These are phyloP conservation scores for Cylindrotheca closterium DNA, from an alignment of 108 stramenopile species.

Conservation along the genomic window DNA sequence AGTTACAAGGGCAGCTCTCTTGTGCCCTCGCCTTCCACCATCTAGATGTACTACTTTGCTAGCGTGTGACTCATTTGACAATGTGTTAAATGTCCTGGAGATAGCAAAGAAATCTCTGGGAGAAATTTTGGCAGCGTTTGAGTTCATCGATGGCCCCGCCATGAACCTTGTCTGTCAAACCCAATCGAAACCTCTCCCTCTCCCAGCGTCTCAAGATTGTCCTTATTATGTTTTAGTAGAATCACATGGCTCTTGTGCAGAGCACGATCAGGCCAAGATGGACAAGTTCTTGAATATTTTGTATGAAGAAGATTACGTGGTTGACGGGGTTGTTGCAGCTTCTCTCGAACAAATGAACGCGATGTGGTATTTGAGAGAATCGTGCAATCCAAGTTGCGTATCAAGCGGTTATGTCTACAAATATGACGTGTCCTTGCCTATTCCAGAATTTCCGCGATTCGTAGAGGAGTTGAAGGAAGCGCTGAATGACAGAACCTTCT, in stretches of 20 bases:
- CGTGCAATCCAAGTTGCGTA: conserved; percentile 59
- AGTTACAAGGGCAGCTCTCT: conserved; percentile 82
- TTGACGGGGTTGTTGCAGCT: conserved; percentile 84
- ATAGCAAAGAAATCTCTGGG: conserved; percentile 65
- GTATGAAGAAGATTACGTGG: conserved; percentile 48
- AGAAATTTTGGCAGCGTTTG: conserved; percentile 90
- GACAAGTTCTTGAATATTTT: conserved; percentile 72
- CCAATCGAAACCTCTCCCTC: conserved; percentile 4
- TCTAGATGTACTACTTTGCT: conserved; percentile 76
- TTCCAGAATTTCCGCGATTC: conserved; percentile 68
- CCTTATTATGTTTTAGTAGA: conserved; percentile 88
- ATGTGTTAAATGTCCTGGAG: conserved; percentile 54
- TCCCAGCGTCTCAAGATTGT: conserved; percentile 15
- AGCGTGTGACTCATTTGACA: conserved; percentile 63
- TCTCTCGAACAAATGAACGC: conserved; percentile 67
- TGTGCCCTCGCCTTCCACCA: conserved; percentile 66
- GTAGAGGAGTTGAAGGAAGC: conserved; percentile 51
- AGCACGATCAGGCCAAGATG: conserved; percentile 85
- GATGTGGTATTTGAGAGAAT: conserved; percentile 81
- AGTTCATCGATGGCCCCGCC: conserved; percentile 83
- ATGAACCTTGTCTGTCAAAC: conserved; percentile 43
- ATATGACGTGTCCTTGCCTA: conserved; percentile 91
- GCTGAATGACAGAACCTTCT: conserved; percentile 12
- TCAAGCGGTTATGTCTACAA: conserved; percentile 82
- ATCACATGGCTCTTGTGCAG: conserved; percentile 79